Base-by-base conservation (phyloP, 1,284 basidiomycete species). In the Tilletia horrida region DNA sequence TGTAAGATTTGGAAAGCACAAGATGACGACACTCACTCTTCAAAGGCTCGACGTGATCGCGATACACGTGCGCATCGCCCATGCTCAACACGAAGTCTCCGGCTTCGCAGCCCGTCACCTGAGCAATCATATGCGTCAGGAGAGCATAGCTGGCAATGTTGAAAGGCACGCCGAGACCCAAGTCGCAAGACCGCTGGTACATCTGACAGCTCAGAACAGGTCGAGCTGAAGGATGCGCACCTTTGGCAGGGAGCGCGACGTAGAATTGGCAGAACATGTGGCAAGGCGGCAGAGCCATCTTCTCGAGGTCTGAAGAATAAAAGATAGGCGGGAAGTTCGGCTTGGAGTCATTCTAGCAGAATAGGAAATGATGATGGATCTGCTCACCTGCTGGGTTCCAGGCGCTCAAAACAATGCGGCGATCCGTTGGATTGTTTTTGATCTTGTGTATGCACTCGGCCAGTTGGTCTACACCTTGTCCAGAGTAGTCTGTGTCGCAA, bases 181-280 rank as follows among this genome's bases (percentile, higher is more conserved):
- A 87, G 81, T 98, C 95, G 55, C 94, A 95, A 6, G 93, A 97
- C 52, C 96, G 91, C 82, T 98, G 95, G 84, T 91, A 97, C 93
- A 98, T 96, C 64, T 97, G 86, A 82, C 94, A 97, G 16, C 90
- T 93, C 44, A 98, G 76, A 31, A 73, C 72, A 25, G 75, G 76
- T 48, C 71, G 69, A 11, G 68, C 45, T 18, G 55, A 50, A 50
- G 61, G 47, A 11, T 35, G n/a, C 3, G 62, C 65, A 50, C 45
- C 47, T 1, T 84, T 76, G 9, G 86, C 83, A 0, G 92, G 89
- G 40, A 94, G 88, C 75, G 92, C 90, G 44, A 98, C 95, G 84
- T 92, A 97, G 86, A 98, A 98, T 81, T 98, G 95, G 84, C 93
- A 96, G 82, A 98, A 90, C 88, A 97, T 91, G 84, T 98, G 96